Evolutionary conservation across 768 basidiomycete genomes (phyloP), one percentile per base, ranked within the genome.

Genomic region (Tubosaeta sp.): DNA sequence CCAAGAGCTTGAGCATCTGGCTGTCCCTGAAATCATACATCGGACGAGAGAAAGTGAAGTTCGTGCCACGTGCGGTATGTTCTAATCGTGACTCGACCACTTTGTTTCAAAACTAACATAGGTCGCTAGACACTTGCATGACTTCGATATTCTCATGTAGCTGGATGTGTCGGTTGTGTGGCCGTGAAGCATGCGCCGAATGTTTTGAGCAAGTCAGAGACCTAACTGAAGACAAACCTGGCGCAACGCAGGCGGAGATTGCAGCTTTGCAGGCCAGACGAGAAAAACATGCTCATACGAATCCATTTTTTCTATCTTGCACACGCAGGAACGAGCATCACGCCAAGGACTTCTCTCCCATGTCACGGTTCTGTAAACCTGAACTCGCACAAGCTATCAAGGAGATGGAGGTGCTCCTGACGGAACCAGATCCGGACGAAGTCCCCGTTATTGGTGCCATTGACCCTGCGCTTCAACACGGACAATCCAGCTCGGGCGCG

Each of bases 161-260:
- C 29, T 95, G 89, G 84, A 88, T 95, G 81, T 95, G 93, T 66
- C 79, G 87, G n/a, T 65, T 82, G 35, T 97, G 95, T 66, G 95
- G 91, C 5, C 83, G 91, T 10, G 95, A 97, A 69, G 83, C 88
- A 9, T 97, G 95, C 65, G 76, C 84, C 1, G 88, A 91, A 54
- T 97, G 95, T 65, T 89, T 82, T 61, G 74, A 78, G 26, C 84
- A 82, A 57, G 82, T 95, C 48, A 70, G 73, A 50, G 81, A 84
- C 13, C 71, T 88, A 33, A 89, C 85, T 9, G 70, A 73, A 53
- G 80, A 79, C 54, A 75, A 73, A 27, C 69, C 74, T 2, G 76
- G 73, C 31, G 78, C 79, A 5, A 71, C 72, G 9, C 74, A 75
- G 34, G 70, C 72, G 6, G 79, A 83, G 57, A 68, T 78, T 7